Evolutionary conservation across 495 filamentous ascomycete species (phyloP), one percentile per base, ranked within the genome.

Genomic region (Neurospora sp.): DNA sequence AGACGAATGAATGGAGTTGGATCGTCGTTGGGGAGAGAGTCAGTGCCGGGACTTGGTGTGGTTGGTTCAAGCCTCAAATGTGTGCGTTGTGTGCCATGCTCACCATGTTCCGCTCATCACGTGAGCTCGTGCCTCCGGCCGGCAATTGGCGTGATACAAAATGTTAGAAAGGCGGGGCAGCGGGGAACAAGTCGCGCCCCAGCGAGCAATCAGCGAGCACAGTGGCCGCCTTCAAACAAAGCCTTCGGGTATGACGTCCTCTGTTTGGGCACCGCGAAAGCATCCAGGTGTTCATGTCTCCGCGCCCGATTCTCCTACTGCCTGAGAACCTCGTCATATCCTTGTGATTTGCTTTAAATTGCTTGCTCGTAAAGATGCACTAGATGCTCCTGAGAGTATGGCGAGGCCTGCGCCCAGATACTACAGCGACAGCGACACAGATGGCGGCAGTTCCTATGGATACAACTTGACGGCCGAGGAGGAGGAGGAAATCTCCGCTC

Each of bases 401-500:
- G 41, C 71, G 31, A 69, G n/a, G 14, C 5, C n/a, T 35, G 42
- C 71, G 41, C 27, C 71, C 54, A 66, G 27, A 66, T 66, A 66
- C 1, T 72, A 73, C 48, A 78, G 75, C 71, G 84, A 85, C 71
- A 78, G 69, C 74, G 82, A 83, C 74, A 90, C 86, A 76, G 90
- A 92, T 18, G 27, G 27, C 16, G 7, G 14, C 31, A 66, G 54
- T 35, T 66, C 54, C 72, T 94, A 93, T 84, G 91, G 90, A 35
- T 93, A 91, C 39, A 90, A 93, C 72, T 90, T 93, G 74, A 88
- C 89, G 0, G 80, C 83, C 12, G 91, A 90, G 70, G 91, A 93
- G 39, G 85, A 86, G 74, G 77, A 77, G 39, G n/a, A 73, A 4
- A 73, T 83, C 37, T 70, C 39, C 23, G 74, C 73, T 27, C 37